Evolutionary conservation across 345 rosid species (phyloP).

Genomic region (Zanthoxylum bungeanum): DNA sequence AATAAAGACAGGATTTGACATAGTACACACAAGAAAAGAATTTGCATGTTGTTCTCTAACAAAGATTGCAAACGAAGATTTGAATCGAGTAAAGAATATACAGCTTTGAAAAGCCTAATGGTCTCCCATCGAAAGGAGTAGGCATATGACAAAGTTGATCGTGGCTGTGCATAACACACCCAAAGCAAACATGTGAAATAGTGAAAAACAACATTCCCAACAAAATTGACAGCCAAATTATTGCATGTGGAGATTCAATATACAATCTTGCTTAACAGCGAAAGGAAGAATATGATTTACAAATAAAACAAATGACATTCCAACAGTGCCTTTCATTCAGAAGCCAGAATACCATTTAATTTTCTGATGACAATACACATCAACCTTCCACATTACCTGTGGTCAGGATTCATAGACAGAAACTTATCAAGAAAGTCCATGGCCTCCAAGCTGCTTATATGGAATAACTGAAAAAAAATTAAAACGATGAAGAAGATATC

Average conservation of each 20-base stretch:
- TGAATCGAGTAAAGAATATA: not conserved
- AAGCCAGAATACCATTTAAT: conserved; percentile 2
- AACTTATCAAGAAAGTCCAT: conserved; percentile 73
- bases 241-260: not conserved
- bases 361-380: not conserved
- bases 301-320: not conserved
- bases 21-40: not conserved
- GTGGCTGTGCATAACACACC: not conserved
- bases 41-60: not conserved
- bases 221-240: not conserved
- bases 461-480: conserved; percentile 56
- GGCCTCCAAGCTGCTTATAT: conserved; percentile 72
- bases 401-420: conserved; percentile 80
- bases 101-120: not conserved
- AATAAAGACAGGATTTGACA: not conserved
- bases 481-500: conserved; percentile 16
- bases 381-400: conserved; percentile 48
- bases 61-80: not conserved
- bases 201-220: not conserved
- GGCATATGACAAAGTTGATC: not conserved
- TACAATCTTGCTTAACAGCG: not conserved
- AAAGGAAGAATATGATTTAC: conserved; percentile 4
- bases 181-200: not conserved
- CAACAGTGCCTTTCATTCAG: conserved; percentile 1
- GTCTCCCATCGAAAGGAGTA: not conserved